Evolutionary conservation across 164 flowering plant genomes (phyloP), one percentile per base, ranked within the genome.

Genomic region (Protea cynaroides): DNA sequence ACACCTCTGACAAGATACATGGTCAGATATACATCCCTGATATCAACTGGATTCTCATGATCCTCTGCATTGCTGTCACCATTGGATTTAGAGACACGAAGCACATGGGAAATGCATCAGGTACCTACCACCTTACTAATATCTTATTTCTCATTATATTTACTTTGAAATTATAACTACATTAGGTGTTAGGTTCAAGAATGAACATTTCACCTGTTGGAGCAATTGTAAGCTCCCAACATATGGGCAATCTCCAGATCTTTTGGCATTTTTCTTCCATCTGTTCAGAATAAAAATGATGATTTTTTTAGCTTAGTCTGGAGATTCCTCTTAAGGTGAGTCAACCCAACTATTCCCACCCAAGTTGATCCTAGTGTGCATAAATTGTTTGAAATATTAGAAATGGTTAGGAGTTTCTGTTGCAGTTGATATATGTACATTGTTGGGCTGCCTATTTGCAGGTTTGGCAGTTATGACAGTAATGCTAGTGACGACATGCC

Each of bases 21-120:
- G 97, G 97, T 9, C 97, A 91, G 78, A 88, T 91, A 63, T 91
- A 91, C 79, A 88, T 91, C 40, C 97, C 97, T n/a, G 96, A 89
- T 76, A 84, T 89, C 67, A 91, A 91, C 66, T 91, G 97, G 97
- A 75, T 86, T 60, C 97, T 91, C 62, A 92, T 92, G 97, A 78
- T 92, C 67, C 96, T 92, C 61, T 89, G 96, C 72, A 79, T 89
- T 65, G 92, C 96, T 38, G 97, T 92, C 53, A 90, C 97, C 7
- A 86, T 92, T 54, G 97, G 97, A 21, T 92, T 92, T 70, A 78
- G 97, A 76, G 91, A 92, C 77, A 89, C 82, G 29, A 92, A 89
- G 75, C 96, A 86, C 74, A 74, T 92, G 71, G 97, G 96, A 40
- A 92, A 92, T 74, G 97, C 97, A 60, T 92, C 97, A 69, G 97